Base-by-base conservation (phyloP, 176 grass and related monocot genomes). In the Eragrostis nindensis region DNA sequence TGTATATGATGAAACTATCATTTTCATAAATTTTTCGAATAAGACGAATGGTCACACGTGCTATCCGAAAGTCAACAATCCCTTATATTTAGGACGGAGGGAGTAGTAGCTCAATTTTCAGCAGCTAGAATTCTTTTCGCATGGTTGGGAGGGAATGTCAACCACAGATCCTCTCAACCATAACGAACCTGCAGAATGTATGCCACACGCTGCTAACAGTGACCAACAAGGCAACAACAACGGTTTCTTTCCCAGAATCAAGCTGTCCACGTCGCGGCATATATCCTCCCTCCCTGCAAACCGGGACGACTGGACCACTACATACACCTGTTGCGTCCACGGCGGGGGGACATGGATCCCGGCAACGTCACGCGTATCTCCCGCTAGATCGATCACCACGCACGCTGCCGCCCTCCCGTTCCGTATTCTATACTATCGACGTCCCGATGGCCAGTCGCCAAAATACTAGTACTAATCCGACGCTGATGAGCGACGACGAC, bases 281-380 rank as follows among this genome's bases (percentile, higher is more conserved):
- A 22, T 13, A 25, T 25, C 68, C 22, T n/a, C n/a, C 26, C 27
- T 80, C 36, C 71, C 71, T 67, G 71, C 62, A 68, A 83, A 75
- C 22, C 81, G 12, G 57, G 59, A 47, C 45, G 65, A 10, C 54
- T 72, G 74, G 75, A 71, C 66, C 64, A 69, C 82, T 11, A 12
- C 55, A n/a, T 9, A 21, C 41, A 6, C 40, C 16, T 43, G 62
- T 60, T 21, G 50, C 73, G 42, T 75, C 71, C 71, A 32, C 43
- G 39, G 29, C 40, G 43, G 4, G 18, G 22, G 47, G 73, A 77
- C 86, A 87, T 56, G 66, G 66, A 77, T 83, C 65, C 29, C 79
- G 4, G 57, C 48, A 12, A 70, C 66, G 79, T 82, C 55, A 82
- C 66, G 73, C 66, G 66, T 82, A 82, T 82, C 80, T 63, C 56